These are phyloP conservation scores for Aspergillus ibericus DNA, from an alignment of 2,329 filamentous ascomycete species.

Conservation along the genomic window DNA sequence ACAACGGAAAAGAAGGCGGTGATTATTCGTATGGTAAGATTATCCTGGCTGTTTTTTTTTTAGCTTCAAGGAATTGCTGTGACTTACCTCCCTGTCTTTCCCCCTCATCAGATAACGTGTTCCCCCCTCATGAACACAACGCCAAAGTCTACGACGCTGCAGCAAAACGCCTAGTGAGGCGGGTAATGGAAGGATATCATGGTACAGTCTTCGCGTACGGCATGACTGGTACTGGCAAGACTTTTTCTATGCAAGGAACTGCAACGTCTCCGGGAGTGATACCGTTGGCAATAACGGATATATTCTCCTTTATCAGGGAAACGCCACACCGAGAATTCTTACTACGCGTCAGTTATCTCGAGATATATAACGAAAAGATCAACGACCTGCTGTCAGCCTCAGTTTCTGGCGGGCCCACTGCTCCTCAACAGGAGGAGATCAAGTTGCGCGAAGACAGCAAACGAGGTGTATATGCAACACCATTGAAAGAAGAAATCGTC, in stretches of 20 bases:
- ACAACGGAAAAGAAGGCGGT: slow-evolving; percentile 83
- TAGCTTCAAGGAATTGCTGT: background rate
- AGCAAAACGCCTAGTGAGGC: slow-evolving; percentile 87
- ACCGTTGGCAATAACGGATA: slow-evolving; percentile 94
- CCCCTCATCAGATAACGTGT: slow-evolving; percentile 77
- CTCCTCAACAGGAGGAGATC: slow-evolving; percentile 79
- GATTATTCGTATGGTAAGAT: slow-evolving; percentile 85
- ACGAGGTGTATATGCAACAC: slow-evolving; percentile 91
- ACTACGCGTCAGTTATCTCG: slow-evolving; percentile 92
- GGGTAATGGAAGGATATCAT: slow-evolving; percentile 99
- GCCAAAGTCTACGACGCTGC: slow-evolving; percentile 90
- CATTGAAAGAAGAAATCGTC: slow-evolving; percentile 96
- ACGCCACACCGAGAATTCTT: slow-evolving; percentile 93
- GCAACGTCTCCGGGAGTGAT: slow-evolving; percentile 95
- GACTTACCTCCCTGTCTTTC: slow-evolving; percentile 20
- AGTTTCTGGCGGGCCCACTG: slow-evolving; percentile 55
- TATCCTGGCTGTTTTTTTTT: background rate
- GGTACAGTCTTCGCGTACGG: slow-evolving; percentile 98
- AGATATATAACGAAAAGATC: slow-evolving; percentile 98
- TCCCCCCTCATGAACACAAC: slow-evolving; percentile 90
- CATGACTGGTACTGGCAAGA: slow-evolving; percentile 98
- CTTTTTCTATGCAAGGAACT: slow-evolving; percentile 99
- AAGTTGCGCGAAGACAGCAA: slow-evolving; percentile 96
- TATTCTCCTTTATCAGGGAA: slow-evolving; percentile 98
- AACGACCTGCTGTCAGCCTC: slow-evolving; percentile 86